These are phyloP conservation scores for Candolleomyces eurysporus DNA, from an alignment of 768 basidiomycete genomes.

Conservation along the genomic window DNA sequence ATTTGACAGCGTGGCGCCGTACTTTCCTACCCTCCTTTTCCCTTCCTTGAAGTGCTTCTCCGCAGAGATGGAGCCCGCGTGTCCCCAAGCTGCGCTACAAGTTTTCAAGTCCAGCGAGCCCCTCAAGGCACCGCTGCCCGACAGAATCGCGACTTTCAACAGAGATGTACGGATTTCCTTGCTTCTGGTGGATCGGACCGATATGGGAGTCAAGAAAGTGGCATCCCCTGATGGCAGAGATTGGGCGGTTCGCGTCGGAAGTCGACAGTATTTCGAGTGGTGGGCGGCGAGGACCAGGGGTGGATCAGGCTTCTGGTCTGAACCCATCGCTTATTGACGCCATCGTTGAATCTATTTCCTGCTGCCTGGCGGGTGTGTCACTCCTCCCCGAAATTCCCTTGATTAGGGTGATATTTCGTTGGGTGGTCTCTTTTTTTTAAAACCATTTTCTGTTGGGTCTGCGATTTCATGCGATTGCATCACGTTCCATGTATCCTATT, in stretches of 20 bases:
- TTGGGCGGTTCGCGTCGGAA: background rate
- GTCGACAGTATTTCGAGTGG: background rate
- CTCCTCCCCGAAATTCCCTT: too few relatives aligned
- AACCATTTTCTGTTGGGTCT: too few relatives aligned
- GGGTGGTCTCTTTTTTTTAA: too few relatives aligned
- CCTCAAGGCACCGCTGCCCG: background rate
- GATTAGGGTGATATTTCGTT: too few relatives aligned
- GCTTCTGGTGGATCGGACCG: background rate
- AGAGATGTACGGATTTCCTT: constrained; percentile 1
- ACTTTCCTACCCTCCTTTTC: constrained; percentile 4
- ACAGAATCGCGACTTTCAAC: background rate
- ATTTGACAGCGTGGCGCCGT: constrained; percentile 6
- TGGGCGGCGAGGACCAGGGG: background rate
- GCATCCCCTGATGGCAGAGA: background rate
- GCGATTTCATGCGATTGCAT: too few relatives aligned
- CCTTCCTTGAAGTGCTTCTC: constrained; percentile 1
- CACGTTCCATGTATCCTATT: too few relatives aligned
- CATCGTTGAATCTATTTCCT: too few relatives aligned
- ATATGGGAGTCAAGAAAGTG: constrained; percentile 1
- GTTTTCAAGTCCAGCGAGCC: background rate
- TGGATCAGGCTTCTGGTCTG: constrained; percentile 11
- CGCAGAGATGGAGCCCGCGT: constrained; percentile 4
- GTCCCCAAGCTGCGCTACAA: constrained; percentile 2
- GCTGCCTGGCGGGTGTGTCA: too few relatives aligned
- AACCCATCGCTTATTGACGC: too few relatives aligned